Conservation (phyloP, 495 filamentous ascomycete species). For the Parathielavia appendiculata region DNA sequence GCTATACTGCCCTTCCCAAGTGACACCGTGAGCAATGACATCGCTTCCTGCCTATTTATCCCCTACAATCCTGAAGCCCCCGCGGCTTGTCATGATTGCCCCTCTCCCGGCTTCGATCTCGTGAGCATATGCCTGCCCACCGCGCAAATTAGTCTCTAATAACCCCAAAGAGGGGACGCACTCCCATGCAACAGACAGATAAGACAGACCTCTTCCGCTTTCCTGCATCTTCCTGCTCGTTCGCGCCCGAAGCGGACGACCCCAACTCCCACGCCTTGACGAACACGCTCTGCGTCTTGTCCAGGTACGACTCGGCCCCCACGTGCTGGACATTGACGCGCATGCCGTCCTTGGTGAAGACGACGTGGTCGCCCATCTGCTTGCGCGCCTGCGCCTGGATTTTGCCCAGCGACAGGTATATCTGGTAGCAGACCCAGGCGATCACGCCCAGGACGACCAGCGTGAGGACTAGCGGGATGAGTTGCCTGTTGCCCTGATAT, state of each 20-base stretch:
- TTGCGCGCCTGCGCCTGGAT: constrained; percentile 62
- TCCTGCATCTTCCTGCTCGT: constrained; percentile 36
- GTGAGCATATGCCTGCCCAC: constrained; percentile 8
- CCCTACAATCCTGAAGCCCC: neutral
- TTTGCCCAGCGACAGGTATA: constrained; percentile 64
- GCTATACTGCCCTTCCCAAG: too few relatives aligned
- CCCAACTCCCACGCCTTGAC: constrained; percentile 73
- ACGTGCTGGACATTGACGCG: constrained; percentile 75
- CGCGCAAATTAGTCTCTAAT: too few relatives aligned
- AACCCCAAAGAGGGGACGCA: too few relatives aligned
- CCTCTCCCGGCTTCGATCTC: constrained; percentile 3
- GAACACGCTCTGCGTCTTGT: constrained; percentile 74
- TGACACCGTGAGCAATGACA: too few relatives aligned
- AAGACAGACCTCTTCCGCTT: constrained; percentile 30
- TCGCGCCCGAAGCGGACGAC: constrained; percentile 16
- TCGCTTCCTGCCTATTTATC: neutral
- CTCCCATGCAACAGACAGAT: neutral
- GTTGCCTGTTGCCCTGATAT: constrained; percentile 39
- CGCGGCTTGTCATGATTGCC: neutral
- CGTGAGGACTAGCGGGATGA: constrained; percentile 71
- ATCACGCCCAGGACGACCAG: constrained; percentile 56
- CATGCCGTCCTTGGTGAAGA: constrained; percentile 78
- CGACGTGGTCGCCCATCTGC: constrained; percentile 77
- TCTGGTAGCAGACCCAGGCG: constrained; percentile 65
- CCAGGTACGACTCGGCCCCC: constrained; percentile 71